phyloP scores from a whole-genome alignment of 1,139 yeast species.

The Lipomyces yarrowii region DNA sequence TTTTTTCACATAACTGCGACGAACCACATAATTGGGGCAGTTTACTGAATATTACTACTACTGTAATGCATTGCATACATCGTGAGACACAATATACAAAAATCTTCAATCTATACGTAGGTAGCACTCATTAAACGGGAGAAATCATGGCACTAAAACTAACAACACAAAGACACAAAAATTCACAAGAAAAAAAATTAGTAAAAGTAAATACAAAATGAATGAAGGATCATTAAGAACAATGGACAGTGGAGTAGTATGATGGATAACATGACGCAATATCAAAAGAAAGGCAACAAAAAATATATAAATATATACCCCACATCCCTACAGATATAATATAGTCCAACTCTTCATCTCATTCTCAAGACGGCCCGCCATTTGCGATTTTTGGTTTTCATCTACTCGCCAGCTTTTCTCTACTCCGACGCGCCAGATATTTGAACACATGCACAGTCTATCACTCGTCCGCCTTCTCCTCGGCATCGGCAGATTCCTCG shows the following conservation, averaged over 20 bases:
- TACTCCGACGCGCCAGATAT: background rate
- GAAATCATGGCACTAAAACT: background rate
- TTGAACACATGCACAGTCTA: background rate
- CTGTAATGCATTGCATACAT: background rate
- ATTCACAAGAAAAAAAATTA: background rate
- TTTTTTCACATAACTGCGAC: background rate
- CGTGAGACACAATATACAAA: background rate
- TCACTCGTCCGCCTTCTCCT: constrained; percentile 13
- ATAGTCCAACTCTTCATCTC: background rate
- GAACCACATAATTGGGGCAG: background rate
- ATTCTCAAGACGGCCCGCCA: background rate
- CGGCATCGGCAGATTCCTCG: constrained; percentile 13
- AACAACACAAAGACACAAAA: background rate
- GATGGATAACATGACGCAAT: background rate
- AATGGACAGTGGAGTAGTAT: background rate
- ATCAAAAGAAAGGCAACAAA: background rate
- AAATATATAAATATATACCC: background rate
- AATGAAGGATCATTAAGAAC: background rate
- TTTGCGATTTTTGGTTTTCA: background rate
- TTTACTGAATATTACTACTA: background rate
- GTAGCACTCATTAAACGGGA: background rate
- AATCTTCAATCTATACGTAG: background rate
- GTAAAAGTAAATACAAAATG: background rate
- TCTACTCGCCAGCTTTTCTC: background rate
- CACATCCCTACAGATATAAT: background rate